Base-by-base conservation (phyloP, 75 land plant genomes). In the Adiantum capillusveneris region DNA sequence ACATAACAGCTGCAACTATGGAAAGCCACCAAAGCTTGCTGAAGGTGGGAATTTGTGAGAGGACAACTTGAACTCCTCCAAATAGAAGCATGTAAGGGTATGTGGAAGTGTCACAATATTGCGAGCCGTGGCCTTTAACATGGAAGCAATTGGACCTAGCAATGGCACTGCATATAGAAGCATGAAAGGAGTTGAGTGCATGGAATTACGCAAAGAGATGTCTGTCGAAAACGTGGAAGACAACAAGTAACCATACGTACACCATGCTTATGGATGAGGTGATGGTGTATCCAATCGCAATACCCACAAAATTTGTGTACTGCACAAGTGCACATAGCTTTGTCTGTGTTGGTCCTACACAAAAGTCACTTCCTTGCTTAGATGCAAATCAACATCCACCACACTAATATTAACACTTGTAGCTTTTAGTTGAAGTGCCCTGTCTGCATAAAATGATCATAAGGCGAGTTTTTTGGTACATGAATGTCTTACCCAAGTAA, bases 211-310 rank as follows among this genome's bases (percentile, higher is more conserved):
- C n/a, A n/a, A n/a, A n/a, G n/a, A n/a, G n/a, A n/a, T n/a, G n/a
- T n/a, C n/a, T n/a, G n/a, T 3, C 37, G 37, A 34, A 9, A 34
- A 34, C 9, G 37, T 34, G 37, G n/a, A n/a, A n/a, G n/a, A n/a
- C n/a, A n/a, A n/a, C n/a, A n/a, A n/a, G n/a, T 28, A 41, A 14
- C 12, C 43, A 46, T 17, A 29, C 61, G 31, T 25, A 59, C 61
- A 63, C 66, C 80, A 77, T 77, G 52, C 80, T 81, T 0, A 77
- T 77, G 11, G 84, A 71, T 2, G 84, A 55, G 17, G 77, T 64
- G 39, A 81, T 77, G 0, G 80, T 77, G 56, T 81, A 81, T 0
- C 77, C 80, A 49, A 81, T 81, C 53, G 75, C 56, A 11, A 72
- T 70, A 0, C 75, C 75, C 36, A 68, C 37, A 7, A 80, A 53